Evolutionary conservation across 2,329 filamentous ascomycete genomes (phyloP), one percentile per base, ranked within the genome.

Genomic region (Botrytis fabae): DNA sequence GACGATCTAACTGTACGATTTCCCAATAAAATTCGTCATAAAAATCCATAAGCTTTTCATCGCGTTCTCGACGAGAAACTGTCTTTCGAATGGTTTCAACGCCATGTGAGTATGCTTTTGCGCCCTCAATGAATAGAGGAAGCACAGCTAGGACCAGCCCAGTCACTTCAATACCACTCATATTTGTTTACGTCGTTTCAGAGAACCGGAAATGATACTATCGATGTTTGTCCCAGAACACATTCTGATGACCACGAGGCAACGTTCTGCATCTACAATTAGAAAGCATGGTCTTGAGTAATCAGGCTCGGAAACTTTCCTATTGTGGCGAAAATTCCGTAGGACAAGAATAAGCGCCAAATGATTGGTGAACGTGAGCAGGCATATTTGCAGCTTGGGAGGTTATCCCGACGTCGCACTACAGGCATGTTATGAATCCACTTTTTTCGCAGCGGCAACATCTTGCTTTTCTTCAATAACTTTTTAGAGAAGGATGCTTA

Each of bases 11-110:
- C 32, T 66, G 64, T 16, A 66, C 64, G n/a, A 68, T 68, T 68
- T 68, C 64, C 64, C 64, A 68, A 42, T 68, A 68, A 38, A 68
- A 68, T 38, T 68, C 64, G 14, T 68, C 64, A 54, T 68, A 54
- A 32, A 68, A 68, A 4, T 57, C 25, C 46, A 28, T 68, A 25
- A 68, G 64, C 64, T 68, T 68, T 68, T 68, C 46, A 28, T 68
- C 64, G 16, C 64, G 64, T 68, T 57, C 64, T 42, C 64, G 64
- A 42, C 25, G 64, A 54, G 64, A 68, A 46, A 68, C 16, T 18
- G 46, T 68, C 25, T 68, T 68, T 14, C 46, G 64, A 40, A 68
- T 54, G 16, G 64, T 68, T 28, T 68, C 64, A 54, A 68, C 35
- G 16, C 64, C 64, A 68, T 54, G 46, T 54, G 64, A 68, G 46